phyloP scores from a whole-genome alignment of 1,139 yeast species.

The Blastobotrys buckinghamii region DNA sequence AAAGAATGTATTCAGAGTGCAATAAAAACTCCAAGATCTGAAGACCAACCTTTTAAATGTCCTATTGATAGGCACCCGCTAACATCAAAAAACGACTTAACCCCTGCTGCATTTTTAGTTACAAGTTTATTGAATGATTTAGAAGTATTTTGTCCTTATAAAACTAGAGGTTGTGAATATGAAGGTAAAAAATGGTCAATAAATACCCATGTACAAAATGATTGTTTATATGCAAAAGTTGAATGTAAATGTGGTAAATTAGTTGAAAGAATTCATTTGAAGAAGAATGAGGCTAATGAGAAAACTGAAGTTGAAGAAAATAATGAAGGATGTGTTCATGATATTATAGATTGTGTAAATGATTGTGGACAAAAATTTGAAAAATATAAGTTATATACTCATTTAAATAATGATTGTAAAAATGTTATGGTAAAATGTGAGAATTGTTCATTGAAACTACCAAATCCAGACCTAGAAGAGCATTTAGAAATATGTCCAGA shows the following conservation, averaged over 20 bases:
- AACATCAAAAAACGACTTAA: constrained; percentile 39
- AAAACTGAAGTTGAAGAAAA: too few relatives aligned
- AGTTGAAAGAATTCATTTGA: not conserved
- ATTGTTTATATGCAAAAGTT: constrained; percentile 50
- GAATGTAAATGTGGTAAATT: constrained; percentile 27
- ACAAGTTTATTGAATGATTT: constrained; percentile 59
- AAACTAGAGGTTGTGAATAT: constrained; percentile 53
- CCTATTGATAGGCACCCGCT: constrained; percentile 58
- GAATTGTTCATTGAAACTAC: constrained; percentile 37
- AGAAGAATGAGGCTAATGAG: constrained; percentile 8
- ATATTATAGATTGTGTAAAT: constrained; percentile 18
- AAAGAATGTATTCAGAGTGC: constrained; percentile 23
- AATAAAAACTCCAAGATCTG: constrained; percentile 11
- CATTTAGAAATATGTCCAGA: constrained; percentile 36
- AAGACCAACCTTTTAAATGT: constrained; percentile 36
- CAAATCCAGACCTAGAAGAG: constrained; percentile 27
- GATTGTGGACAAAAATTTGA: constrained; percentile 20
- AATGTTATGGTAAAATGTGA: constrained; percentile 33
- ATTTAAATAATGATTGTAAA: constrained; percentile 17
- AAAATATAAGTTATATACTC: constrained; percentile 15
- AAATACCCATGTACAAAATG: constrained; percentile 44
- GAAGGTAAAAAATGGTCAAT: constrained; percentile 56
- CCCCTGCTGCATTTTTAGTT: constrained; percentile 57
- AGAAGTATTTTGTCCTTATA: constrained; percentile 50
- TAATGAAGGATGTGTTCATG: constrained; percentile 21